Evolutionary conservation across 768 basidiomycete species (phyloP).

Genomic region (Pulveroboletus frians): DNA sequence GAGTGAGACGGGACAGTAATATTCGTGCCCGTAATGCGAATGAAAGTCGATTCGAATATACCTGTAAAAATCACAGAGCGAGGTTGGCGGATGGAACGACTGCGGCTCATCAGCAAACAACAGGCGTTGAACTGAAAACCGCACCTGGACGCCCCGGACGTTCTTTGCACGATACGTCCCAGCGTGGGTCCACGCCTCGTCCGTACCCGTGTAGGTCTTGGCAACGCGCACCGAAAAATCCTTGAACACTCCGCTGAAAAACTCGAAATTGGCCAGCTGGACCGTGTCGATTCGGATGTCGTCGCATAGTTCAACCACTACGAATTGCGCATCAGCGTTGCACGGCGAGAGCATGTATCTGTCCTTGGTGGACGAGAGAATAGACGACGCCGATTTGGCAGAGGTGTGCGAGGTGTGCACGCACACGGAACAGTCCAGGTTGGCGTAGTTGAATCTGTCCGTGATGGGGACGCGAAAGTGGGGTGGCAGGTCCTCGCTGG

Average conservation of each 20-base stretch:
- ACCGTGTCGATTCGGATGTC: slow-evolving; percentile 81
- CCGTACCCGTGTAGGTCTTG: slow-evolving; percentile 65
- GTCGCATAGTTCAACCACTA: slow-evolving; percentile 95
- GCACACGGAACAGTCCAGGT: slow-evolving; percentile 89
- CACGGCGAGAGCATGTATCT: slow-evolving; percentile 97
- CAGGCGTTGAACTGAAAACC: slow-evolving; percentile 17
- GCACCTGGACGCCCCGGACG: slow-evolving; percentile 82
- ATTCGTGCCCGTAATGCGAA: slow-evolving; percentile 91
- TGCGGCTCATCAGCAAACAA: slow-evolving; percentile 23
- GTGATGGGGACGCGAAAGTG: slow-evolving; percentile 70
- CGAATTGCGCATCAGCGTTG: slow-evolving; percentile 55
- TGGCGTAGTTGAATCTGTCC: slow-evolving; percentile 94
- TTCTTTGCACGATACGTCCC: slow-evolving; percentile 87
- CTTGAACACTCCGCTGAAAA: slow-evolving; percentile 95
- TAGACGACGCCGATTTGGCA: slow-evolving; percentile 77
- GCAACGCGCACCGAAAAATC: slow-evolving; percentile 85
- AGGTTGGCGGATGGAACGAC: slow-evolving; percentile 75
- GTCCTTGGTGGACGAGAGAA: slow-evolving; percentile 87
- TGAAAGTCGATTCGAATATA: slow-evolving; percentile 93
- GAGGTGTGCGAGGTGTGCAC: slow-evolving; percentile 67
- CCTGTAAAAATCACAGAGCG: slow-evolving; percentile 81
- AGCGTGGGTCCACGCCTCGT: slow-evolving; percentile 63
- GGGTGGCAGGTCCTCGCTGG: slow-evolving; percentile 38
- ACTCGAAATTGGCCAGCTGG: slow-evolving; percentile 95
- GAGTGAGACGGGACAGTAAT: slow-evolving; percentile 91